A percentile compares a stretch with the other conserved stretches of the same genome.
These are phyloP conservation scores for Przewalskia tangutica DNA, from an alignment of 257 asterid species.

Conservation along the genomic window DNA sequence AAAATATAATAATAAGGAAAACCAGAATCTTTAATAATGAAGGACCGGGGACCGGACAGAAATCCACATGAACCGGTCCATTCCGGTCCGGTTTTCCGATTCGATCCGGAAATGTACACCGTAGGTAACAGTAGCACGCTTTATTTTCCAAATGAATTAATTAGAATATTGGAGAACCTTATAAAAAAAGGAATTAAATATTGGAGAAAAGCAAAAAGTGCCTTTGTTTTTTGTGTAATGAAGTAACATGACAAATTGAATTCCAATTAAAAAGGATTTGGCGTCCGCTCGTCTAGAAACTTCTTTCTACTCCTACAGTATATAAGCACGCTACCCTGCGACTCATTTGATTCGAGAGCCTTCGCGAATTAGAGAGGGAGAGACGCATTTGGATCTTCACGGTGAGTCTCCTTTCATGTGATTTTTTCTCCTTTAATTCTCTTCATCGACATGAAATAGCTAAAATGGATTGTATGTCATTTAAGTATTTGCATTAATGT, in stretches of 20 bases:
- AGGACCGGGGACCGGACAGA: too few species aligned
- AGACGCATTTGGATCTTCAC: background rate
- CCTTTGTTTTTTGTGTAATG: background rate
- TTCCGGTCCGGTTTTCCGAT: too few species aligned
- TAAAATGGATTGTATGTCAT: background rate
- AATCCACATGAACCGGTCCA: too few species aligned
- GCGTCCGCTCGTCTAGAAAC: constrained; percentile 31
- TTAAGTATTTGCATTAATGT: background rate
- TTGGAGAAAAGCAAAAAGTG: background rate
- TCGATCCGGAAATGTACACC: too few species aligned
- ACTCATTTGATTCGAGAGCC: background rate
- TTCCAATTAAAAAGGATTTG: constrained; percentile 9
- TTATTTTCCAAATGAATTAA: background rate
- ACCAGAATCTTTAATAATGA: too few species aligned
- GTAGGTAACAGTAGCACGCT: too few species aligned
- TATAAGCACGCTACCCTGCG: background rate
- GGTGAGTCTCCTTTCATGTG: background rate
- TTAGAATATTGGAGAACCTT: background rate
- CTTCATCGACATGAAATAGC: background rate
- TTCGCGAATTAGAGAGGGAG: background rate
- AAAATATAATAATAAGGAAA: too few species aligned
- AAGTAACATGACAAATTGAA: background rate
- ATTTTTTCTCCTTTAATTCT: background rate
- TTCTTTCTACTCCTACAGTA: background rate
- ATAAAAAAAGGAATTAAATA: background rate